Evolutionary conservation across 768 basidiomycete genomes (phyloP).

Genomic region (Leccinum incarnatum): DNA sequence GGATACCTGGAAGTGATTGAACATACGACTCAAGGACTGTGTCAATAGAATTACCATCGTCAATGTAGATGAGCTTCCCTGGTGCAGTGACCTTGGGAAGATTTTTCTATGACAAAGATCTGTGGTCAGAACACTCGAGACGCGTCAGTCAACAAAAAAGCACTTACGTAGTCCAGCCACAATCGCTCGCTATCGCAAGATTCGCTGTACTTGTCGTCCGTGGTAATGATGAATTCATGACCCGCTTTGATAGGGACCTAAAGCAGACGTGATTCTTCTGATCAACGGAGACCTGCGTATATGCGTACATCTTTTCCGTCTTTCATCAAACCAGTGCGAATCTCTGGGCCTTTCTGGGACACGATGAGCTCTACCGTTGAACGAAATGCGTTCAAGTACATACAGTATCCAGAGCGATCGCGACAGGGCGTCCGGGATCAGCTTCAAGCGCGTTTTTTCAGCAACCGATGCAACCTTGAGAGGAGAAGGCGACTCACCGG

Average conservation of each 20-base stretch:
- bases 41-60: conserved; percentile 65
- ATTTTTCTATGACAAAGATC: conserved; percentile 56
- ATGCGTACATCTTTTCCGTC: conserved; percentile 78
- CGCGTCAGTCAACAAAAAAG: not conserved
- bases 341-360: conserved; percentile 94
- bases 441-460: conserved; percentile 13
- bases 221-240: conserved; percentile 90
- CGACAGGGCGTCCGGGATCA: conserved; percentile 86
- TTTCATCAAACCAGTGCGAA: conserved; percentile 92
- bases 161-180: conserved; percentile 90
- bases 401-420: conserved; percentile 97
- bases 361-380: conserved; percentile 7
- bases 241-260: conserved; percentile 85
- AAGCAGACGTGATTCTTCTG: conserved; percentile 5
- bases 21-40: not conserved
- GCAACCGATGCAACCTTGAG: not conserved
- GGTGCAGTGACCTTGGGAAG: conserved; percentile 93
- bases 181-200: conserved; percentile 79
- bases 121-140: conserved; percentile 1
- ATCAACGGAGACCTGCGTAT: conserved; percentile 4
- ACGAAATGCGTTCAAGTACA: conserved; percentile 28
- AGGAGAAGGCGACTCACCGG: conserved; percentile 45
- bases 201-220: conserved; percentile 78
- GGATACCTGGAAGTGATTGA: conserved; percentile 49
- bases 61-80: conserved; percentile 97